Evolutionary conservation across 768 basidiomycete genomes (phyloP).

Genomic region (Lentinula boryana): DNA sequence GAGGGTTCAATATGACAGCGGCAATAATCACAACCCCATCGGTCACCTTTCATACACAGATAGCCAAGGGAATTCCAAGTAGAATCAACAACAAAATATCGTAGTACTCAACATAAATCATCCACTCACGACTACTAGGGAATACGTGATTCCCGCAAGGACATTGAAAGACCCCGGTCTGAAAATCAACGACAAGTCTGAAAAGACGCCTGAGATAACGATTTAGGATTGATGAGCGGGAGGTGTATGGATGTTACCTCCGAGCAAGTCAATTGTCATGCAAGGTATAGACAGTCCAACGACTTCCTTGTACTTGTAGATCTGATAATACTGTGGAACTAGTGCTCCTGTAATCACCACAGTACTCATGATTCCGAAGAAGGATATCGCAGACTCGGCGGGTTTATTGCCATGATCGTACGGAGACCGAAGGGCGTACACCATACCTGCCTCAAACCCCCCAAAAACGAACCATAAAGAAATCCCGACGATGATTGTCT

Average conservation of each 20-base stretch:
- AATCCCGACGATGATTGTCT: conserved; percentile 29
- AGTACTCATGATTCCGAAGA: conserved; percentile 59
- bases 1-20: conserved; percentile 44
- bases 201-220: conserved; percentile 34
- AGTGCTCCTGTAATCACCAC: conserved; percentile 47
- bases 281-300: conserved; percentile 66
- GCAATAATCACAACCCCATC: conserved; percentile 43
- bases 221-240: background rate
- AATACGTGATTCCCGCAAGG: conserved; percentile 44
- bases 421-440: conserved; percentile 49
- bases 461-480: conserved; percentile 39
- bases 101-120: background rate
- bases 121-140: conserved; percentile 34
- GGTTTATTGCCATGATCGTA: conserved; percentile 21
- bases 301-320: conserved; percentile 57
- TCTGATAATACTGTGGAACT: conserved; percentile 69
- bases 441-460: conserved; percentile 52
- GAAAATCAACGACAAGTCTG: conserved; percentile 45
- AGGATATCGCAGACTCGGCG: conserved; percentile 26
- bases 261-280: conserved; percentile 64
- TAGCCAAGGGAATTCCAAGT: background rate
- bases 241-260: conserved; percentile 30
- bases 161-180: conserved; percentile 36
- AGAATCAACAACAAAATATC: background rate
- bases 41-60: conserved; percentile 24